A percentile compares a stretch with the other conserved stretches of the same genome.
phyloP scores from a whole-genome alignment of 176 grass and related monocot species.

The Oryza glaberrima region DNA sequence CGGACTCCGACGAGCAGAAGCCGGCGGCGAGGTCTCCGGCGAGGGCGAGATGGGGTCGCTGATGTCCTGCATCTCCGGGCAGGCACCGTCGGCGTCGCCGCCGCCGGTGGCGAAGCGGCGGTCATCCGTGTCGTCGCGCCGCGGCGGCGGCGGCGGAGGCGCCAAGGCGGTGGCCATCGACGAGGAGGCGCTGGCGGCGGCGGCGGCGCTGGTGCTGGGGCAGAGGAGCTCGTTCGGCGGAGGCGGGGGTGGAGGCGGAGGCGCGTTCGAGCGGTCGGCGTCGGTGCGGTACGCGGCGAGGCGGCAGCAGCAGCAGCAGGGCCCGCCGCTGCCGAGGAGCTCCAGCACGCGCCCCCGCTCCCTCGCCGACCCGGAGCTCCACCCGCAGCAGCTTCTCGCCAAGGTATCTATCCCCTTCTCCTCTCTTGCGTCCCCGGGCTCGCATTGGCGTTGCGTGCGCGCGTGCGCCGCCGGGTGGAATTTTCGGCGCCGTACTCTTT shows the following conservation, averaged over 20 bases:
- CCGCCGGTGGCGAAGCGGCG: constrained; percentile 34
- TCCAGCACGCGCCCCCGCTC: constrained; percentile 83
- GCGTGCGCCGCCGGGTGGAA: constrained; percentile 32
- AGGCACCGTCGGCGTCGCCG: constrained; percentile 21
- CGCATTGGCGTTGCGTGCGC: constrained; percentile 30
- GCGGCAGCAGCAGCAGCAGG: constrained; percentile 56
- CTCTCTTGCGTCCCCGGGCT: background rate
- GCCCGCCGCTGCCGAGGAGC: constrained; percentile 72
- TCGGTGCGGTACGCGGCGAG: constrained; percentile 69
- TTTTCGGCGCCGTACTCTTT: background rate
- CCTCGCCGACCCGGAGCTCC: constrained; percentile 73
- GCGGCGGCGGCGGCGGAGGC: constrained; percentile 22
- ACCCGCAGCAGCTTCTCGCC: constrained; percentile 78
- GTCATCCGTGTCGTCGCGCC: constrained; percentile 40
- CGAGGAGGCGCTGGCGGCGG: constrained; percentile 83
- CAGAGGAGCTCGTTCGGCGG: constrained; percentile 37
- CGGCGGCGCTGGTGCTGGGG: constrained; percentile 66
- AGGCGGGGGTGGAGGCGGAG: constrained; percentile 17
- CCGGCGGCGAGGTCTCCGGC: background rate
- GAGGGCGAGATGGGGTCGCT: constrained; percentile 58
- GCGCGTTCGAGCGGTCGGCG: constrained; percentile 73
- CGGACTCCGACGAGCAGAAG: background rate
- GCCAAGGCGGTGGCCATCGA: constrained; percentile 61
- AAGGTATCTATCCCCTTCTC: constrained; percentile 51
- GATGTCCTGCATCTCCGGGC: constrained; percentile 69